A percentile compares a stretch with the other conserved stretches of the same genome.
phyloP scores from a whole-genome alignment of 495 filamentous ascomycete species.

The Podospora pseudocomata region DNA sequence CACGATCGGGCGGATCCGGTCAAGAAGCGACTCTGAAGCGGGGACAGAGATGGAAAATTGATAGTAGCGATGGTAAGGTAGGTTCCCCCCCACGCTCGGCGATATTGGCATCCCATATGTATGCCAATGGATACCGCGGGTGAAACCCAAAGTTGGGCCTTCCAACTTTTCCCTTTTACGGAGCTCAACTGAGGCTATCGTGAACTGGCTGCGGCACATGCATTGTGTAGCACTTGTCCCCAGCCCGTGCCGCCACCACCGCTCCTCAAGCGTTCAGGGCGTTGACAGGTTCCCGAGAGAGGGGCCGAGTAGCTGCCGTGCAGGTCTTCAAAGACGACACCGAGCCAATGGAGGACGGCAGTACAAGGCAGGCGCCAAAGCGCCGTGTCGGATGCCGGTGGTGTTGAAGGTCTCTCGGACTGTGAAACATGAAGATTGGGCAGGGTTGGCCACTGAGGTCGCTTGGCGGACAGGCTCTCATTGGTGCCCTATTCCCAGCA shows the following conservation, averaged over 20 bases:
- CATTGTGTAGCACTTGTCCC: neutral
- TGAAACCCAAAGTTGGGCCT: slow-evolving; percentile 14
- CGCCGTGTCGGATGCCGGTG: slow-evolving; percentile 4
- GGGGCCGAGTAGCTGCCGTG: neutral
- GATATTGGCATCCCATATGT: slow-evolving; percentile 3
- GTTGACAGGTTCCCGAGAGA: neutral
- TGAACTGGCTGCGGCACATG: slow-evolving; percentile 11
- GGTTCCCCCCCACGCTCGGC: slow-evolving; percentile 11
- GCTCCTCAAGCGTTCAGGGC: neutral
- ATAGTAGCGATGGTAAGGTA: neutral
- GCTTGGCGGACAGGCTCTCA: slow-evolving; percentile 17
- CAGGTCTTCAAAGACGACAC: neutral
- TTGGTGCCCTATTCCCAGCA: neutral
- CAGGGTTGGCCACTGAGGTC: slow-evolving; percentile 8
- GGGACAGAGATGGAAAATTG: neutral
- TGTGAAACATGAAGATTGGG: slow-evolving; percentile 13
- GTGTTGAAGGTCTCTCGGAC: slow-evolving; percentile 7
- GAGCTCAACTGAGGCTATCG: slow-evolving; percentile 15
- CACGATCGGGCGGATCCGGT: slow-evolving; percentile 3
- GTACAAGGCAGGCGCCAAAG: neutral
- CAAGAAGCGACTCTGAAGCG: neutral
- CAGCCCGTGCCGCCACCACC: neutral
- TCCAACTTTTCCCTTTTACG: slow-evolving; percentile 17
- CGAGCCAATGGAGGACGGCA: neutral
- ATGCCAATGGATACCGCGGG: slow-evolving; percentile 1